Percentiles rank a stretch among this genome's conserved stretches.
Evolutionary conservation across 306 rosid species (phyloP).

Genomic region (Vigna mungo): DNA sequence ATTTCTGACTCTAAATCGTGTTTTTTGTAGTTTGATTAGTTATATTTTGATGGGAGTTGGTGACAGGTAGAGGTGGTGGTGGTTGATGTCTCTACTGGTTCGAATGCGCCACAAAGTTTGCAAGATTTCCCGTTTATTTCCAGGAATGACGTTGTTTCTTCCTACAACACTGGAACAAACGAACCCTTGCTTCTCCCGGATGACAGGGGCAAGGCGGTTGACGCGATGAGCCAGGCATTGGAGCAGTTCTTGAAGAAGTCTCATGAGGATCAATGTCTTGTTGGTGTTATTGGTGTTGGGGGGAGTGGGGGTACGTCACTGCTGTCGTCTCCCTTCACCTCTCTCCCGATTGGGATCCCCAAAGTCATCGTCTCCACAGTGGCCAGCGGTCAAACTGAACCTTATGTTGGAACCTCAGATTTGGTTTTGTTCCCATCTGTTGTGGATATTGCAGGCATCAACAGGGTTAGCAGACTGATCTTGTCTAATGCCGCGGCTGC

Average conservation of each 20-base stretch:
- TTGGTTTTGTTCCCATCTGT: constrained; percentile 77
- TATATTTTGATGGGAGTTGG: constrained; percentile 25
- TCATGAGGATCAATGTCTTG: constrained; percentile 53
- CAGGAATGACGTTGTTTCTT: constrained; percentile 62
- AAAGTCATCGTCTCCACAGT: constrained; percentile 85
- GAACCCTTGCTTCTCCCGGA: constrained; percentile 56
- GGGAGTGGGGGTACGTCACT: constrained; percentile 93
- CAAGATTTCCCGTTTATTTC: constrained; percentile 68
- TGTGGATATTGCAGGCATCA: constrained; percentile 82
- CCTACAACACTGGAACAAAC: constrained; percentile 42
- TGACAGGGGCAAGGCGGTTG: constrained; percentile 80
- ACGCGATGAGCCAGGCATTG: constrained; percentile 73
- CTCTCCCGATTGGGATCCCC: constrained; percentile 84
- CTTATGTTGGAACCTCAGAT: constrained; percentile 81
- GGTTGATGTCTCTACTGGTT: constrained; percentile 77
- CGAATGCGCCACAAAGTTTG: constrained; percentile 40
- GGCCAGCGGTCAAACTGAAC: constrained; percentile 92
- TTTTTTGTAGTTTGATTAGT: not conserved
- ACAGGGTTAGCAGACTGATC: constrained; percentile 77
- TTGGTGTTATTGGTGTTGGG: constrained; percentile 80
- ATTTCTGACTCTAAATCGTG: not conserved
- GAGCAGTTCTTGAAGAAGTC: constrained; percentile 61
- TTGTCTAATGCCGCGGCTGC: constrained; percentile 84
- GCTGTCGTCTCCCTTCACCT: constrained; percentile 62
- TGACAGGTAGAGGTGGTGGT: constrained; percentile 65